Evolutionary conservation across 192 early-diverging fungal genomes (phyloP).

Genomic region (Radiomyces spectabilis): DNA sequence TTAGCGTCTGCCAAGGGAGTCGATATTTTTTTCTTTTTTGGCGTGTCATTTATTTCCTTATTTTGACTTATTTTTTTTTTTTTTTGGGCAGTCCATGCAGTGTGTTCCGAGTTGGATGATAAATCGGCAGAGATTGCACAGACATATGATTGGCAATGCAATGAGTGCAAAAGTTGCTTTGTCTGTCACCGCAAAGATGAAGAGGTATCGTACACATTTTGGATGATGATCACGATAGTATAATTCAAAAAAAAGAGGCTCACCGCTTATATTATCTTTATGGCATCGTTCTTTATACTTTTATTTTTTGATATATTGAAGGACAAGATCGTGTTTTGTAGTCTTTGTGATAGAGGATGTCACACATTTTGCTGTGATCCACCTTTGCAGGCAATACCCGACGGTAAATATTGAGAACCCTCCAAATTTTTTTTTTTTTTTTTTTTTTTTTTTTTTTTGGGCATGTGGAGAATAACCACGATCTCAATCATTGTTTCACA

Average conservation of each 20-base stretch:
- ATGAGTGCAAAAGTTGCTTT: constrained; percentile 42
- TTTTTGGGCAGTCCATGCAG: constrained; percentile 28
- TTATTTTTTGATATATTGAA: constrained; percentile 6
- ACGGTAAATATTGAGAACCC: constrained; percentile 23
- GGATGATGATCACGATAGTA: background rate
- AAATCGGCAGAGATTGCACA: constrained; percentile 23
- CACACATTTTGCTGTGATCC: constrained; percentile 41
- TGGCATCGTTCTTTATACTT: background rate
- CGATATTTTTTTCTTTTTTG: background rate
- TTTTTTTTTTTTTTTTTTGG: background rate
- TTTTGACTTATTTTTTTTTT: background rate
- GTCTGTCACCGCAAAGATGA: constrained; percentile 31
- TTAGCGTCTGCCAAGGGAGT: background rate
- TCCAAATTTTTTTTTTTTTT: background rate
- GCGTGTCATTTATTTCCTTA: background rate
- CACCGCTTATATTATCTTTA: background rate
- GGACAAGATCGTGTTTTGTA: constrained; percentile 42
- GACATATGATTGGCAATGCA: constrained; percentile 42
- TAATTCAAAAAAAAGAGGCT: background rate
- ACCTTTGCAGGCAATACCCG: constrained; percentile 24
- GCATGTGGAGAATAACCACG: background rate
- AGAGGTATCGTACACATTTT: constrained; percentile 26
- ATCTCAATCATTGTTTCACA: background rate
- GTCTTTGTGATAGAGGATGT: constrained; percentile 36
- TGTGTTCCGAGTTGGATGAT: constrained; percentile 28